Evolutionary conservation across 306 rosid species (phyloP).

Genomic region (Cucumis sativus): Cucumber_9930_V3 NC_026655.2:24577001-24577500

Average conservation of each 20-base stretch:
- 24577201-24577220: not conserved
- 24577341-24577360: not conserved
- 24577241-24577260: too few species aligned
- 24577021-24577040: not conserved
- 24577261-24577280: too few species aligned
- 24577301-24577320: not conserved
- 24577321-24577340: not conserved
- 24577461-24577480: not conserved
- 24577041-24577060: not conserved
- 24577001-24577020: not conserved
- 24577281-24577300: too few species aligned
- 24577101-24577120: not conserved
- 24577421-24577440: not conserved
- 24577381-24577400: not conserved
- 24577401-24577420: not conserved
- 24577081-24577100: not conserved
- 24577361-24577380: not conserved
- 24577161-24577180: not conserved
- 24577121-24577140: not conserved
- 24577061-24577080: too few species aligned
- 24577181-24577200: not conserved
- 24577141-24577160: not conserved
- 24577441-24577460: not conserved
- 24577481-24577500: not conserved
- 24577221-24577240: too few species aligned